Evolutionary conservation across 2,329 filamentous ascomycete genomes (phyloP).

Genomic region (Fusarium sp.): DNA sequence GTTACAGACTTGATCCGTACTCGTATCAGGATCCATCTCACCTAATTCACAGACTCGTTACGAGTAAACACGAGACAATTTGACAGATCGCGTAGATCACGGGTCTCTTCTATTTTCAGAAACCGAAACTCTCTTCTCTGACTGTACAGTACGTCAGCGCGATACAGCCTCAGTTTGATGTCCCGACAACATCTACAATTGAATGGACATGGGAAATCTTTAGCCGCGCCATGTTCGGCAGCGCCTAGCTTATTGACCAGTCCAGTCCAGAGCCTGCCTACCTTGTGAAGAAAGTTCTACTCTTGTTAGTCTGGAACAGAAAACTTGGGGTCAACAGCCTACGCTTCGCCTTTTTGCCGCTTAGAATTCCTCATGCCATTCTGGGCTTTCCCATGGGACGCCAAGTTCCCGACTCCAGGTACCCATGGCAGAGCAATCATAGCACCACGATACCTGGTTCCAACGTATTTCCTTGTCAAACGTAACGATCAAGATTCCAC

Average conservation of each 20-base stretch:
- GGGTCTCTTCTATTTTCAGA: constrained; percentile 23
- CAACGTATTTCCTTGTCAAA: constrained; percentile 9
- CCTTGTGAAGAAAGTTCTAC: background rate
- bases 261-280: constrained; percentile 16
- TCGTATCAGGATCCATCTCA: constrained; percentile 38
- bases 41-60: constrained; percentile 12
- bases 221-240: constrained; percentile 32
- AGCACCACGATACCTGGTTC: background rate
- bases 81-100: background rate
- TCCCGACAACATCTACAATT: constrained; percentile 18
- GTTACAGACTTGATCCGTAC: constrained; percentile 35
- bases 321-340: constrained; percentile 2
- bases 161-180: constrained; percentile 29
- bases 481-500: constrained; percentile 2
- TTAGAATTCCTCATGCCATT: constrained; percentile 24
- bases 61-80: constrained; percentile 7
- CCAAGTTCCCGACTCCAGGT: constrained; percentile 10
- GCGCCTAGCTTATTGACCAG: constrained; percentile 20
- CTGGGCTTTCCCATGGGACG: constrained; percentile 20
- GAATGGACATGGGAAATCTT: constrained; percentile 25
- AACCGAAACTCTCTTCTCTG: background rate
- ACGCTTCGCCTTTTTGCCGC: background rate
- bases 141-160: constrained; percentile 29
- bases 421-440: background rate
- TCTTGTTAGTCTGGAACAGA: background rate